Evolutionary conservation across 2,329 filamentous ascomycete species (phyloP), one percentile per base, ranked within the genome.

Genomic region (Penicillium carneum): DNA sequence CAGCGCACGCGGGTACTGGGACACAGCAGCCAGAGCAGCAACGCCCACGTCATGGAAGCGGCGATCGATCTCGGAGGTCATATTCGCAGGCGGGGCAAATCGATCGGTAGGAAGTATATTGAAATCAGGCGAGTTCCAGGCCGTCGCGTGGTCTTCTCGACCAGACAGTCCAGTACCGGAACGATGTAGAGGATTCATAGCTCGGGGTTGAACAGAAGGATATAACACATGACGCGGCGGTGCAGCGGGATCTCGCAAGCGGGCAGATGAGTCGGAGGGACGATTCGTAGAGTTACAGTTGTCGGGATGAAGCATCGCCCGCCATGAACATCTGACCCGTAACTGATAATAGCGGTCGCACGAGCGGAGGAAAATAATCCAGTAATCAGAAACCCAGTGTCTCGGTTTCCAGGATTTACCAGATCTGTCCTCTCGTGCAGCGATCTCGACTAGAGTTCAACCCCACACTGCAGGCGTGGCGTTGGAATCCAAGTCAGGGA

Each of bases 21-120:
- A 68, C 11, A 75, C 68, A 8, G 72, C 71, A 55, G 72, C 69
- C 16, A 76, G 65, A 55, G 72, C 72, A 42, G 73, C 71, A 41
- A 74, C 57, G 6, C 67, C 70, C 36, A 69, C 61, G 50, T 70
- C 66, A 56, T 66, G 67, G 43, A 69, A 59, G 12, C 41, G 64
- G 33, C 53, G 62, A 52, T 70, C 67, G 41, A 66, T 61, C 8
- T 66, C 57, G n/a, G 66, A 62, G 14, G 62, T 46, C 58, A 69
- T 64, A 12, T 31, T 54, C 9, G 49, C 47, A 31, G 47, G 42
- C 11, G 53, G 18, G 33, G 58, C 31, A 38, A 38, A 54, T n/a
- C 41, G 43, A 29, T 58, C 36, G 34, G 42, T 18, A 31, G 60
- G 51, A 42, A 52, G 43, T 3, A 41, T 36, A 16, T 59, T 38